Evolutionary conservation across 495 filamentous ascomycete species (phyloP), one percentile per base, ranked within the genome.

Genomic region (Penicillium samsonianum): DNA sequence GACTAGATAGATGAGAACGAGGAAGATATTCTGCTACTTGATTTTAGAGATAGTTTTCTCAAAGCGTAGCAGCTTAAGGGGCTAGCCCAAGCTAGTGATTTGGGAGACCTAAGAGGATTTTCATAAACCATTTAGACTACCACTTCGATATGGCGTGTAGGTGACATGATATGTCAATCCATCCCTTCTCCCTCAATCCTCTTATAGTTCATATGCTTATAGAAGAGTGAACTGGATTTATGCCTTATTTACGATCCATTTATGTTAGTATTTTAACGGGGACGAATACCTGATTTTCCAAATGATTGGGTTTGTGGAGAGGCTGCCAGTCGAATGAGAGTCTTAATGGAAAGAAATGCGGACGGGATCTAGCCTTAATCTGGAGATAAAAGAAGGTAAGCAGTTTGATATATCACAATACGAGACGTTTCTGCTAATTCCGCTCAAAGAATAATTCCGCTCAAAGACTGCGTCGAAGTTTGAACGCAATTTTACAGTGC

Each of bases 81-180:
- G n/a, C 61, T 78, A 17, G 67, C 66, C 42, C 68, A 77, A 49
- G 73, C 74, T 20, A 40, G 54, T 19, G 40, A n/a, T 38, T 59
- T 78, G 35, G 58, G 52, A 69, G 65, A 23, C 76, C 73, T 10
- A 72, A 80, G 59, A 72, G 64, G 14, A 72, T 78, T 54, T 74
- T 78, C 47, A 73, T 55, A 0, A 53, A 66, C n/a, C 9, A 33
- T 0, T 73, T 78, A 65, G 69, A 80, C 63, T 63, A 70, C 55
- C 61, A 69, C n/a, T 46, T 76, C 35, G 75, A 78, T 79, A 38
- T 80, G 71, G 75, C 65, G 69, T n/a, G 62, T 55, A n/a, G 75
- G 73, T 8, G 70, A 67, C 53, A 65, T 65, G 56, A 73, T 79
- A 69, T 3, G 55, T 46, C 5, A 49, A 49, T 22, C 23, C n/a